phyloP scores from a whole-genome alignment of 257 asterid species.

The Lycium barbarum region DNA sequence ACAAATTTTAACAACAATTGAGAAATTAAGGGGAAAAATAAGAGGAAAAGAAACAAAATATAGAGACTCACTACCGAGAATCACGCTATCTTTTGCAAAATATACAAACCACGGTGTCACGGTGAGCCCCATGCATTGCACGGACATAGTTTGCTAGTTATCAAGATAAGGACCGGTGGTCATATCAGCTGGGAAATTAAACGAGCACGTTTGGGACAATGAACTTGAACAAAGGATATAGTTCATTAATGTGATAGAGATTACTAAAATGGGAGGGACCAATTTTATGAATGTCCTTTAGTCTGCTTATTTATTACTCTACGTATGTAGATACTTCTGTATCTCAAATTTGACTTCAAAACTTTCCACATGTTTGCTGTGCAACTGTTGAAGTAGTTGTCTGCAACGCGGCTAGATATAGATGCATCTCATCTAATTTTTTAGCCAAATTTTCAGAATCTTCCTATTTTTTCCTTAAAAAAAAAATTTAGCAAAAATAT shows the following conservation, averaged over 20 bases:
- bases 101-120: no score
- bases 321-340: not conserved
- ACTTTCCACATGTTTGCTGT: not conserved
- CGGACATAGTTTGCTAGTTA: no score
- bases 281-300: not conserved
- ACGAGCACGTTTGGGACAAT: not conserved
- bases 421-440: not conserved
- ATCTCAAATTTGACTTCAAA: not conserved
- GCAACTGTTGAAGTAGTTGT: not conserved
- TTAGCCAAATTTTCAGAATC: no score
- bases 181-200: not conserved
- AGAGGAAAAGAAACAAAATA: no score
- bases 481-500: no score
- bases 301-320: not conserved
- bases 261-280: not conserved
- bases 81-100: no score
- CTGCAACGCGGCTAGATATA: not conserved
- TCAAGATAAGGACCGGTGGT: constrained; percentile 25
- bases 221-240: not conserved
- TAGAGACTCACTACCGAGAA: no score
- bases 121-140: no score
- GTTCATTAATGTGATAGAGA: not conserved
- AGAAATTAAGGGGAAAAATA: no score
- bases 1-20: no score
- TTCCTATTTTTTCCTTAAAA: no score